Evolutionary conservation across 306 rosid species (phyloP), one percentile per base, ranked within the genome.

Genomic region (Quercus bicolor): DNA sequence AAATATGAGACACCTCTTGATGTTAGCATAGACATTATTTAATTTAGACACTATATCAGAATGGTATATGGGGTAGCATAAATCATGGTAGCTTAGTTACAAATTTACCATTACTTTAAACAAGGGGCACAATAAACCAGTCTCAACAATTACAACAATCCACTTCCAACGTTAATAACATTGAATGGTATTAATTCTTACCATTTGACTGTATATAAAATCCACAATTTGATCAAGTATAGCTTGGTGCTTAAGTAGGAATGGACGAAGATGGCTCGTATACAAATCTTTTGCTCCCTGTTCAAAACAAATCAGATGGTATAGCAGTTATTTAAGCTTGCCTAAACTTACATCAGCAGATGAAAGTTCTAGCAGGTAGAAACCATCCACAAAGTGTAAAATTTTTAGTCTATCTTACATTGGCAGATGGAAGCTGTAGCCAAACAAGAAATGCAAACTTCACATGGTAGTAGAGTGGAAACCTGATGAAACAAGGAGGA

Each of bases 381-480:
- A 68, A 70, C n/a, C 13, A 19, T 20, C 75, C 37, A 45, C 19
- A 70, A 20, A 66, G 51, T n/a, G 51, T n/a, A 34, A 43, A 56
- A 37, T 53, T 64, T 80, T 13, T 62, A 10, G 65, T 70, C 52
- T 43, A 56, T 70, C 52, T 43, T 87, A 89, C 93, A 79, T 85
- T 77, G 31, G 84, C 4, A 54, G 87, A 62, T 73, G 93, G 93
- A 79, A 89, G 89, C 75, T 89, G 93, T 69, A 89, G 74, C 93
- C 93, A 89, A 79, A 89, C 75, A 61, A 89, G 89, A 84, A 89
- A 87, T 62, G 88, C 93, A 85, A 89, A 83, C 86, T 89, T 89
- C 79, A 82, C 43, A 23, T 85, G 93, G 70, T 85, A 75, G 83
- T 87, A 89, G 79, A 87, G 82, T 1, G 91, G 93, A 82, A 89